phyloP scores from a whole-genome alignment of 2,329 filamentous ascomycete species.

The Ramularia endophylla region DNA sequence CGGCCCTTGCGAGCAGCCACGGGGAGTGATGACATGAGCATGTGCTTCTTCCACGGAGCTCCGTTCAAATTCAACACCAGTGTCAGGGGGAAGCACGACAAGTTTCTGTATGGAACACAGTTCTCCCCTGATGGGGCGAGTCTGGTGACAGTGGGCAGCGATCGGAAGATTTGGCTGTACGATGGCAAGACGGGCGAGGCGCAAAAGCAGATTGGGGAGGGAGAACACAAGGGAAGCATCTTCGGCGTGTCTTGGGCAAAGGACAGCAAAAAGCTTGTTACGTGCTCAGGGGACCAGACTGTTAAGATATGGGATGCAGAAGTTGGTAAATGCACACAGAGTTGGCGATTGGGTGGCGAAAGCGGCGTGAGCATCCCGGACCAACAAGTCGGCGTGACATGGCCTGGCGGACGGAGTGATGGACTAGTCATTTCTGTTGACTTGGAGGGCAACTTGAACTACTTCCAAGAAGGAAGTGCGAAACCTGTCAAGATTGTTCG shows the following conservation, averaged over 20 bases:
- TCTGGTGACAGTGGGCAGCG: constrained; percentile 86
- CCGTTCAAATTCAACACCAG: constrained; percentile 97
- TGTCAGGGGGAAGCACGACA: constrained; percentile 69
- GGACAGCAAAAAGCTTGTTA: constrained; percentile 81
- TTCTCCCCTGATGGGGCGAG: constrained; percentile 83
- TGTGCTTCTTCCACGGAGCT: constrained; percentile 89
- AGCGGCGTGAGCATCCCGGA: constrained; percentile 65
- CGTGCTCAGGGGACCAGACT: constrained; percentile 88
- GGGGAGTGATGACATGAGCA: constrained; percentile 78
- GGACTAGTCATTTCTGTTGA: constrained; percentile 86
- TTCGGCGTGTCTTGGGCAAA: constrained; percentile 86
- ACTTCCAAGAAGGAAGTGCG: constrained; percentile 66
- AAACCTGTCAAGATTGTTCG: constrained; percentile 68
- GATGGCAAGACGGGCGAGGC: constrained; percentile 93
- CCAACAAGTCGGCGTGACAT: constrained; percentile 93
- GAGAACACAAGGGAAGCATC: constrained; percentile 86
- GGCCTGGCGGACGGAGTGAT: constrained; percentile 75
- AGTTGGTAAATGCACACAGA: constrained; percentile 67
- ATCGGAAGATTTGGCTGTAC: constrained; percentile 87
- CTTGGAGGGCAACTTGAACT: constrained; percentile 83
- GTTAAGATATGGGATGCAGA: constrained; percentile 93
- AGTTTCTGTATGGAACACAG: constrained; percentile 79
- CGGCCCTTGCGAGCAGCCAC: constrained; percentile 88
- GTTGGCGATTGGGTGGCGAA: constrained; percentile 77
- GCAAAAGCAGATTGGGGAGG: constrained; percentile 68